Base-by-base conservation (phyloP, 2,329 filamentous ascomycete species). In the Aspergillus carbonarius region DNA sequence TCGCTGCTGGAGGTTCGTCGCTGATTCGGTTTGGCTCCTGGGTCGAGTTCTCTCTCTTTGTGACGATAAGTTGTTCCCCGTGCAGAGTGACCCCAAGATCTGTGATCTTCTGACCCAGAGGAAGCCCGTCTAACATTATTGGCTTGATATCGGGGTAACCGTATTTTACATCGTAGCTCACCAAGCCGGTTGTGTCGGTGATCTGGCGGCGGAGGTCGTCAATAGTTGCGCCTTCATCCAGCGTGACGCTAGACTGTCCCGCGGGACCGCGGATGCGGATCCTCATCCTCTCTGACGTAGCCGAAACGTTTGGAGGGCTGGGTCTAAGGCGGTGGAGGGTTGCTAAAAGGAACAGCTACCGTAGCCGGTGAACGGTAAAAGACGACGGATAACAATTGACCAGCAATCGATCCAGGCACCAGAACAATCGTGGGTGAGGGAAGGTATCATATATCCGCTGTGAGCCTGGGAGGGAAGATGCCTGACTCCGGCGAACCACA, bases 151-250 rank as follows among this genome's bases (percentile, higher is more conserved):
- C 88, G 0, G 93, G 93, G 68, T 90, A 96, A 35, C 92, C 92
- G 76, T 89, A 91, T 79, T 95, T 96, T 62, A 96, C 79, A 44
- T 89, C 85, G 69, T 93, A 92, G 13, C 81, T 79, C 6, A 80
- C 68, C 15, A 93, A 80, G 4, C 84, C 84, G 1, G 90, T 91
- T 68, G 85, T 84, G 51, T 83, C 77, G 53, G 81, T 81, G 67
- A 81, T 79, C 49, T 76, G 68, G 50, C 60, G 60, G 40, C 62
- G 70, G 2, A 81, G 73, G 32, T 79, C 75, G n/a, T 70, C 69
- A 32, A 80, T 67, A 8, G 77, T 80, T 54, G 90, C 88, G 60
- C 84, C 78, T 55, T 92, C 87, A 35, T 86, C 79, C 27, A 96
- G 79, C 15, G 85, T 85, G 54, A 96, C 77, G 3, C 86, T 88